phyloP scores from a whole-genome alignment of 2,329 filamentous ascomycete genomes.

The Scytalidium lignicola region DNA sequence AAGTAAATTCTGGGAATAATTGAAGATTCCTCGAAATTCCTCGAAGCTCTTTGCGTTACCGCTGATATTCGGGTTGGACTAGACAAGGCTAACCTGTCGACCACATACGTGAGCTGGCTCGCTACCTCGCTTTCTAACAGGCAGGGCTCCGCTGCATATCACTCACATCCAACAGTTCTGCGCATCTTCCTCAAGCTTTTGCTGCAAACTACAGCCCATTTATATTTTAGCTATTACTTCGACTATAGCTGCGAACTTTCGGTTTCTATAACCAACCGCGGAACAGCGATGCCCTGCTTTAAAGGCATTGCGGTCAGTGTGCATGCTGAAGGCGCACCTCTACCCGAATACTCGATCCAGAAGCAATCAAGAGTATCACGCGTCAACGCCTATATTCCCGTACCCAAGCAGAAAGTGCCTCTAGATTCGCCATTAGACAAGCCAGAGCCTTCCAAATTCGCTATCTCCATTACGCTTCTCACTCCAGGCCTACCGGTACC shows the following conservation, averaged over 20 bases:
- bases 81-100: background rate
- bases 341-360: constrained; percentile 91
- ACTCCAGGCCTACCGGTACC: constrained; percentile 85
- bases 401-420: constrained; percentile 78
- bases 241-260: background rate
- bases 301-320: constrained; percentile 98
- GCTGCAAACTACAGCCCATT: background rate
- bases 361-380: constrained; percentile 86
- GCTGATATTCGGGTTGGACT: background rate
- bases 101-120: background rate
- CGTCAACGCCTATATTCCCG: constrained; percentile 96
- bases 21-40: too few relatives aligned
- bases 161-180: background rate
- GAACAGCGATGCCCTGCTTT: constrained; percentile 77
- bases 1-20: background rate
- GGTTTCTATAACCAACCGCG: background rate
- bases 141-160: background rate
- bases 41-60: background rate
- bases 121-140: background rate
- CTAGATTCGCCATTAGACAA: constrained; percentile 59
- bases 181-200: background rate
- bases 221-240: background rate
- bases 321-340: constrained; percentile 73
- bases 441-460: constrained; percentile 91
- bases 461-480: constrained; percentile 94